These are phyloP conservation scores for Mycena chlorophos DNA, from an alignment of 768 basidiomycete genomes.

Conservation along the genomic window DNA sequence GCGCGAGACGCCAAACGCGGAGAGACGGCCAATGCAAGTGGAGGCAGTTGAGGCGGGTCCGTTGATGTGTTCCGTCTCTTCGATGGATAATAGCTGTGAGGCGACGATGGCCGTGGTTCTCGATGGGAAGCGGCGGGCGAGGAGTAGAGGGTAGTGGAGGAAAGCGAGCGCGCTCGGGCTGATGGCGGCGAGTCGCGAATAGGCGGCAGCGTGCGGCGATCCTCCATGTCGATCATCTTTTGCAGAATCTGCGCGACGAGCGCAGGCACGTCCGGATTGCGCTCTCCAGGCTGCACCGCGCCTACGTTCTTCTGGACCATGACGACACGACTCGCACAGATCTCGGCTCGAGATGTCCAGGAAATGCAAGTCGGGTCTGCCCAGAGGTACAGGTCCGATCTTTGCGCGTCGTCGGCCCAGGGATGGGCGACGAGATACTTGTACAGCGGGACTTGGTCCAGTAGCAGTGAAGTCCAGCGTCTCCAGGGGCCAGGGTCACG, in stretches of 20 bases:
- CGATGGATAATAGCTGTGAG: not conserved
- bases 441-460: slow-evolving; percentile 21
- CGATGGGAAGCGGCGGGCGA: not conserved
- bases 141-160: not conserved
- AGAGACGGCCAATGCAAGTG: not conserved
- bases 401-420: slow-evolving; percentile 18
- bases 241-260: slow-evolving; percentile 17
- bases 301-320: slow-evolving; percentile 21
- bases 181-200: slow-evolving; percentile 7
- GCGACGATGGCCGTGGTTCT: not conserved
- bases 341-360: slow-evolving; percentile 21
- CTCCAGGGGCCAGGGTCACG: slow-evolving; percentile 15
- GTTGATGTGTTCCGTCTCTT: not conserved
- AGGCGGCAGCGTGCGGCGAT: slow-evolving; percentile 11
- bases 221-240: slow-evolving; percentile 19
- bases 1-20: not conserved
- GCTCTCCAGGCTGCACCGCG: slow-evolving; percentile 11
- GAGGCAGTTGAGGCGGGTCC: not conserved
- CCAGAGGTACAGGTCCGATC: slow-evolving; percentile 22
- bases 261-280: slow-evolving; percentile 18
- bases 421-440: slow-evolving; percentile 19
- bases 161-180: not conserved
- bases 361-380: slow-evolving; percentile 16
- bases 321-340: slow-evolving; percentile 16
- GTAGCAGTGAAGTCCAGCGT: slow-evolving; percentile 15